A percentile compares a stretch with the other conserved stretches of the same genome.
phyloP scores from a whole-genome alignment of 805 yeast species.

The Saccharomyces kudriavzevii region DNA sequence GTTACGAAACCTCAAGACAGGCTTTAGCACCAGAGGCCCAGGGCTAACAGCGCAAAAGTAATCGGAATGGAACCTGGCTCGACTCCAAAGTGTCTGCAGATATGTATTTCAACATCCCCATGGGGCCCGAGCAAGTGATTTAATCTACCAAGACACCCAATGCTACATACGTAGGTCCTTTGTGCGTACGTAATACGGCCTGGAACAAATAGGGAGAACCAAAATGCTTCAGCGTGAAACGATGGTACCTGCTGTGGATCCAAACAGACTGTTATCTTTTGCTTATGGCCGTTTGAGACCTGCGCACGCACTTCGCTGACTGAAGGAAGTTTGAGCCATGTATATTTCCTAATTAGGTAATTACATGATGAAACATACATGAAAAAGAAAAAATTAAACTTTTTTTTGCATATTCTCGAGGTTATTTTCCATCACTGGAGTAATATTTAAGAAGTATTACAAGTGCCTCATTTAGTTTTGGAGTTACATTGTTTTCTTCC shows the following conservation, averaged over 20 bases:
- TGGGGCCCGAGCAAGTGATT: neutral
- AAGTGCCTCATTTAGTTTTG: neutral
- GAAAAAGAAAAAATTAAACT: neutral
- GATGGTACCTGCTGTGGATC: neutral
- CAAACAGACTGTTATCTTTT: neutral
- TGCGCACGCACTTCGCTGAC: neutral
- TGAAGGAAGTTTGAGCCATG: conserved; percentile 6
- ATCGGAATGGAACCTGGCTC: too few relatives aligned
- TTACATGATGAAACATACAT: conserved; percentile 15
- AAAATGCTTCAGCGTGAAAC: neutral
- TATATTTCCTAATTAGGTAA: conserved; percentile 17
- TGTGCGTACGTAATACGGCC: neutral
- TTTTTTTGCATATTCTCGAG: neutral
- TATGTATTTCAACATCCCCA: neutral
- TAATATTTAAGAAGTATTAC: neutral
- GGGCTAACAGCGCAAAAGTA: neutral
- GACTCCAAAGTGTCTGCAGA: neutral
- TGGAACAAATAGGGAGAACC: neutral
- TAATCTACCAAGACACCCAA: neutral
- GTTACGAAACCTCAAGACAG: neutral
- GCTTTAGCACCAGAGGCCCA: neutral
- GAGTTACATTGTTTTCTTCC: neutral
- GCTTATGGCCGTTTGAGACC: neutral
- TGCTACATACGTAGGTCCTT: neutral
- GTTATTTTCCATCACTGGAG: neutral